phyloP scores from a whole-genome alignment of 345 rosid genomes.

The Brassica rapa region DNA sequence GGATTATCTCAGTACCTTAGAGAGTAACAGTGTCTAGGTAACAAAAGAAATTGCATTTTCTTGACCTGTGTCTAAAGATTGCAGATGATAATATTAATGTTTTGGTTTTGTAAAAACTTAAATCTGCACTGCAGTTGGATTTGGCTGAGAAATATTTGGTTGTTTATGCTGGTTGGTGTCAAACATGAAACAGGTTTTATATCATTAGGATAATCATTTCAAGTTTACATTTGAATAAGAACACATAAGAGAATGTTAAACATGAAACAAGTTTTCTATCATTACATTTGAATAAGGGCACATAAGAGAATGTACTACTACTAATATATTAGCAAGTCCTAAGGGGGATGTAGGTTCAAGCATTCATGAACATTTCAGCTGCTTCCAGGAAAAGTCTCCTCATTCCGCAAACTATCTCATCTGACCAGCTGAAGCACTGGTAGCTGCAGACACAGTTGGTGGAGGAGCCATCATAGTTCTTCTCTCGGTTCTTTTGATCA shows the following conservation, averaged over 20 bases:
- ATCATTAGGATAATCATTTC: too few species aligned
- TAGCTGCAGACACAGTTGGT: constrained; percentile 30
- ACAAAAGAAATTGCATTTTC: constrained; percentile 11
- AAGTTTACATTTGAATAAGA: constrained; percentile 38
- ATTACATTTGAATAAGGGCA: constrained; percentile 1
- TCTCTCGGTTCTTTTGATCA: constrained; percentile 37
- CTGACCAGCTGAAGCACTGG: constrained; percentile 40
- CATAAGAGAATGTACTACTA: background rate
- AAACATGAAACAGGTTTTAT: too few species aligned
- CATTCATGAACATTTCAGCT: constrained; percentile 67
- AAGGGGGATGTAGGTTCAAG: constrained; percentile 53
- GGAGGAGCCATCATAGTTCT: constrained; percentile 34
- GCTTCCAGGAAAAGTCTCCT: background rate
- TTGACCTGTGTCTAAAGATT: constrained; percentile 6
- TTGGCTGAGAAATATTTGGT: too few species aligned
- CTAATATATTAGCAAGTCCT: constrained; percentile 10
- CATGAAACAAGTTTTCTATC: constrained; percentile 15
- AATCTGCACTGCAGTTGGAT: background rate
- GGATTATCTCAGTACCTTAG: constrained; percentile 68
- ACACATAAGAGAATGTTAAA: background rate
- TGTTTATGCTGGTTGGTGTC: too few species aligned
- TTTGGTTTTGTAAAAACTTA: constrained; percentile 4
- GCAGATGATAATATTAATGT: background rate
- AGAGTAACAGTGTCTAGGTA: constrained; percentile 69
- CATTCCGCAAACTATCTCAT: constrained; percentile 32